Evolutionary conservation across 495 filamentous ascomycete genomes (phyloP), one percentile per base, ranked within the genome.

Genomic region (Entonaema liquescens): DNA sequence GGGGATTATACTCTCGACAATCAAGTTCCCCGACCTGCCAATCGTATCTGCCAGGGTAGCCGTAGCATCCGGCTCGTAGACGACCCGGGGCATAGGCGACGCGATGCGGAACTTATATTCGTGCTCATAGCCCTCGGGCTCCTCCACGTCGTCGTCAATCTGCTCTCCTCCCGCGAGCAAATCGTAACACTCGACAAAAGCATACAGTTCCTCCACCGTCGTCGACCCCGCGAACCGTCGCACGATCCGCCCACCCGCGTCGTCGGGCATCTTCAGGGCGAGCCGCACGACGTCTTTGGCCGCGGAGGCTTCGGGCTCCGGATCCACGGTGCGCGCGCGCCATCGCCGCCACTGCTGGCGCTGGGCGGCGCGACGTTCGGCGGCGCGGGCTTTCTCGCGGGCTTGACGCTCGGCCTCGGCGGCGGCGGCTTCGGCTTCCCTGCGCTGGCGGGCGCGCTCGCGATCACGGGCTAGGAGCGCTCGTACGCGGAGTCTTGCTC

Each of bases 401-500:
- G 87, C 88, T 12, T 70, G 74, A 57, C 80, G 74, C 73, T 85
- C 84, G 13, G 81, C 83, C 58, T 89, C 91, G 17, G 86, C 86
- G 49, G 85, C 85, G 3, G 86, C 89, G 0, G 89, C 91, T 59
- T 91, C 92, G 7, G 89, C 92, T 75, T 97, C 94, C 13, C 86
- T 84, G 73, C 86, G 86, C 73, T 89, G 86, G 21, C 91, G 84
- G 12, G 91, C 89, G 12, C 93, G 89, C 78, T 97, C 93, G 7
- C 94, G 85, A 79, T 99, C 95, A 49, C 89, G 88, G 9, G 94
- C 93, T 54, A 99, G 83, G 92, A 95, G 63, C 93, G 86, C 79
- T 99, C 95, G 75, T 98, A 99, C 2, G 95, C 95, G 2, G 87
- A 90, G 76, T 97, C 92, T 68, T 98, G 96, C 75, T 95, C 87